Percentiles rank a stretch among this genome's conserved stretches.
Conservation (phyloP, 768 basidiomycete genomes). For the Vishniacozyma victoriae region DNA sequence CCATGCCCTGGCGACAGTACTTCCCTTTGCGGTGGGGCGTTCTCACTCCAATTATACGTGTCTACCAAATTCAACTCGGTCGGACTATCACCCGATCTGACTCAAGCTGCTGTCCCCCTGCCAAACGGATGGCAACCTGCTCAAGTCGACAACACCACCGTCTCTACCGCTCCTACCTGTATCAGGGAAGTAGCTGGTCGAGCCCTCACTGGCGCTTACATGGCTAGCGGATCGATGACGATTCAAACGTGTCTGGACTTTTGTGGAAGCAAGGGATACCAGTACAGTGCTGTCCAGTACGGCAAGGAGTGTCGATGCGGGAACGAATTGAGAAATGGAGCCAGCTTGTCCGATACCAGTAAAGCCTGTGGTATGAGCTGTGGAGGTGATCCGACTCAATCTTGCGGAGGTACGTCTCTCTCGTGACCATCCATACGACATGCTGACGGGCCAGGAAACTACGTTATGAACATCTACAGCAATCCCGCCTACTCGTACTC, state of each 20-base stretch:
- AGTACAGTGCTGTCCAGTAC: slow-evolving; percentile 21
- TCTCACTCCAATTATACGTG: slow-evolving; percentile 11
- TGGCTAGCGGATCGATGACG: slow-evolving; percentile 20
- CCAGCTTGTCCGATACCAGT: slow-evolving; percentile 10
- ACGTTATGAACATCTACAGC: slow-evolving; percentile 14
- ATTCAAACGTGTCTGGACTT: slow-evolving; percentile 16
- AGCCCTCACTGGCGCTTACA: slow-evolving; percentile 23
- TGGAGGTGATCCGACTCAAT: slow-evolving; percentile 8
- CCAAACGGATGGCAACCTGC: slow-evolving; percentile 16
- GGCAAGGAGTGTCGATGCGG: slow-evolving; percentile 29
- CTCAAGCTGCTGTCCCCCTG: slow-evolving; percentile 10
- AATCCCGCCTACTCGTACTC: slow-evolving; percentile 17
- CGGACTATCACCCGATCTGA: slow-evolving; percentile 7
- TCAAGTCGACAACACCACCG: neutral
- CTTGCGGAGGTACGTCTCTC: slow-evolving; percentile 11
- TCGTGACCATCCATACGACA: neutral
- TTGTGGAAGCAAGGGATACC: slow-evolving; percentile 20
- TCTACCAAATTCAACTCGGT: slow-evolving; percentile 16
- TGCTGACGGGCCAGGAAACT: neutral
- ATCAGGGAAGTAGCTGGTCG: slow-evolving; percentile 25
- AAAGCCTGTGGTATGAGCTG: slow-evolving; percentile 17
- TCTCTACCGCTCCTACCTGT: slow-evolving; percentile 11
- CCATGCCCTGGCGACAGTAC: slow-evolving; percentile 16
- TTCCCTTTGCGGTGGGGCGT: slow-evolving; percentile 16
- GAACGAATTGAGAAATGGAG: slow-evolving; percentile 24